phyloP scores from a whole-genome alignment of 2,329 filamentous ascomycete species.

The Scytalidium sp. region DNA sequence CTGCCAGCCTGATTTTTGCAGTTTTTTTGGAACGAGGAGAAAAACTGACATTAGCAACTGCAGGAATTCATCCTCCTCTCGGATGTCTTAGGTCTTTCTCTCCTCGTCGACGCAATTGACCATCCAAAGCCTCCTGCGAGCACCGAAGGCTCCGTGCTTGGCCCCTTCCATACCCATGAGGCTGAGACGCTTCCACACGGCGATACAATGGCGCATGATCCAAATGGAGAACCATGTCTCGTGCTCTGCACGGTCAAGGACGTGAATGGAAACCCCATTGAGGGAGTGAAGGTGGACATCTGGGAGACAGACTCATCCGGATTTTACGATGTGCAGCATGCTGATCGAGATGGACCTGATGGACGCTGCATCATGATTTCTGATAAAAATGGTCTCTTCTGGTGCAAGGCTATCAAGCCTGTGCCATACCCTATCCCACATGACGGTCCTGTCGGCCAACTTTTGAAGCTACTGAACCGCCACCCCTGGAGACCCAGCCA shows the following conservation, averaged over 20 bases:
- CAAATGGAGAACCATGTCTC: constrained; percentile 66
- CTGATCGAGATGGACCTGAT: constrained; percentile 60
- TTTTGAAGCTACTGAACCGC: constrained; percentile 63
- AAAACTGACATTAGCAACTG: not conserved
- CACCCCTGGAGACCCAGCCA: constrained; percentile 77
- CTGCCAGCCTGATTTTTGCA: not conserved
- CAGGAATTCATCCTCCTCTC: constrained; percentile 80
- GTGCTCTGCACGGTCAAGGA: constrained; percentile 72
- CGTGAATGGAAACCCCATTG: constrained; percentile 58
- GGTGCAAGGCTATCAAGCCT: constrained; percentile 81
- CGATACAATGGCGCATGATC: constrained; percentile 63
- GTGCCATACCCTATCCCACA: constrained; percentile 83
- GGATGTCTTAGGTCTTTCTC: constrained; percentile 74
- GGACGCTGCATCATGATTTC: constrained; percentile 69
- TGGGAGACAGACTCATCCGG: constrained; percentile 84
- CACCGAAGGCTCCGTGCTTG: constrained; percentile 78
- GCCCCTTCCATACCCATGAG: constrained; percentile 81
- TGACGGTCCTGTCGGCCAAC: constrained; percentile 77
- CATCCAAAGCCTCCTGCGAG: constrained; percentile 69
- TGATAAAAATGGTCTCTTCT: constrained; percentile 72
- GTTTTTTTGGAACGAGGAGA: not conserved
- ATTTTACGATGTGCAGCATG: constrained; percentile 78
- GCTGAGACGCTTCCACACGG: constrained; percentile 57
- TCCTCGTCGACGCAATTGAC: constrained; percentile 79
- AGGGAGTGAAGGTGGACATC: constrained; percentile 70